phyloP scores from a whole-genome alignment of 139 green algal genomes.

The Chlorella sorokiniana region DNA sequence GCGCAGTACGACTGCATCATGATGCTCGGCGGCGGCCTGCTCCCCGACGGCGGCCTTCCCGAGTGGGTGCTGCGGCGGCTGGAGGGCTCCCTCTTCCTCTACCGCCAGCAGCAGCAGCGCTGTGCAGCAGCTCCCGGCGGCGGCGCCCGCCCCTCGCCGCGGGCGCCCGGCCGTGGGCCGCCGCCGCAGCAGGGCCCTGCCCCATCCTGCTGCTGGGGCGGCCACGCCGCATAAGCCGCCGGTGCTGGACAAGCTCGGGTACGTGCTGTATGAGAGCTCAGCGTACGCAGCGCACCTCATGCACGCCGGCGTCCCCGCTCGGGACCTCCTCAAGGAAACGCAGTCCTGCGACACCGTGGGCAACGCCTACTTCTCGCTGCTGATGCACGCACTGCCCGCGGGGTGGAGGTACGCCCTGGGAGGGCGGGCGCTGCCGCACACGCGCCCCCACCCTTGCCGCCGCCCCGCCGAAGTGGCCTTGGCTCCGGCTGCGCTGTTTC shows the following conservation, averaged over 20 bases:
- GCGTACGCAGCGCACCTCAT: slow-evolving; percentile 73
- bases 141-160: no score
- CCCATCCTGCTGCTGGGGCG: slow-evolving; percentile 61
- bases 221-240: slow-evolving; percentile 87
- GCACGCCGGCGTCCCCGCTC: slow-evolving; percentile 36
- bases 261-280: slow-evolving; percentile 77
- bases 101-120: slow-evolving; percentile 6
- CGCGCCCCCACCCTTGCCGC: no score
- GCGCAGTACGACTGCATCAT: slow-evolving; percentile 40
- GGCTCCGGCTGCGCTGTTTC: no score
- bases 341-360: slow-evolving; percentile 85
- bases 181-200: not conserved
- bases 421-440: not conserved
- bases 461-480: no score
- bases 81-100: slow-evolving; percentile 42
- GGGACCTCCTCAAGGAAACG: slow-evolving; percentile 69
- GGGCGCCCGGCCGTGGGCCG: no score
- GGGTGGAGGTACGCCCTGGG: slow-evolving; percentile 73
- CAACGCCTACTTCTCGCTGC: slow-evolving; percentile 84
- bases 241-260: slow-evolving; percentile 59
- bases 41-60: slow-evolving; percentile 50
- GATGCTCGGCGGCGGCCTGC: slow-evolving; percentile 55
- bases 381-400: slow-evolving; percentile 79
- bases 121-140: not conserved
- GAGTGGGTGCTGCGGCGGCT: slow-evolving; percentile 55